phyloP scores from a whole-genome alignment of 495 filamentous ascomycete genomes.

The Pyrenula massariospora region DNA sequence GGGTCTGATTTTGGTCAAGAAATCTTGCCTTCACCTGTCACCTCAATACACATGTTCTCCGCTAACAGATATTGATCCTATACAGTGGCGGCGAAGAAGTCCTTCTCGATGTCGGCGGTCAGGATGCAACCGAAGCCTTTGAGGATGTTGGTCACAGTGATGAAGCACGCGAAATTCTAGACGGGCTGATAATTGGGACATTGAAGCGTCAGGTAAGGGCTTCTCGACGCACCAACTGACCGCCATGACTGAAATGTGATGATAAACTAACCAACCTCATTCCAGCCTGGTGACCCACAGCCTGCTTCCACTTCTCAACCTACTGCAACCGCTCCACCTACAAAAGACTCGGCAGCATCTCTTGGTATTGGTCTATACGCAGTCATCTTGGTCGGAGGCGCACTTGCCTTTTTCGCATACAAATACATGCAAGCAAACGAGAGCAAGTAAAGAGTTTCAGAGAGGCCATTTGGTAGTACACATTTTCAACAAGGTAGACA shows the following conservation, averaged over 20 bases:
- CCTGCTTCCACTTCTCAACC: conserved; percentile 48
- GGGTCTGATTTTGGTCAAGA: neutral
- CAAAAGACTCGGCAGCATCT: conserved; percentile 27
- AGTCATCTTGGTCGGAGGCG: conserved; percentile 64
- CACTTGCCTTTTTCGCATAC: conserved; percentile 71
- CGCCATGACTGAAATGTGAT: too few species aligned
- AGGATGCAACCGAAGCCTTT: conserved; percentile 96
- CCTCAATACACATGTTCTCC: neutral
- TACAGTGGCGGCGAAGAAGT: conserved; percentile 95
- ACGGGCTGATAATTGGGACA: conserved; percentile 62
- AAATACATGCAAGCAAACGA: conserved; percentile 62
- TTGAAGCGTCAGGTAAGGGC: conserved; percentile 74
- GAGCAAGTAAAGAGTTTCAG: neutral
- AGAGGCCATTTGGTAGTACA: too few species aligned
- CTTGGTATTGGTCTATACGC: conserved; percentile 76
- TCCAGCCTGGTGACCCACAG: conserved; percentile 73
- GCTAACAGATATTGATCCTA: too few species aligned
- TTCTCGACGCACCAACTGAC: too few species aligned
- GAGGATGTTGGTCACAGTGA: conserved; percentile 99
- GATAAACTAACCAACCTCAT: neutral
- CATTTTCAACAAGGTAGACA: too few species aligned
- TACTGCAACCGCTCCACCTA: conserved; percentile 19
- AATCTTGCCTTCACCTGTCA: neutral
- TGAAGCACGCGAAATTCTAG: conserved; percentile 91
- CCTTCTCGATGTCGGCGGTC: conserved; percentile 86